Evolutionary conservation across 257 asterid species (phyloP), one percentile per base, ranked within the genome.

Genomic region (Asclepias syriaca): DNA sequence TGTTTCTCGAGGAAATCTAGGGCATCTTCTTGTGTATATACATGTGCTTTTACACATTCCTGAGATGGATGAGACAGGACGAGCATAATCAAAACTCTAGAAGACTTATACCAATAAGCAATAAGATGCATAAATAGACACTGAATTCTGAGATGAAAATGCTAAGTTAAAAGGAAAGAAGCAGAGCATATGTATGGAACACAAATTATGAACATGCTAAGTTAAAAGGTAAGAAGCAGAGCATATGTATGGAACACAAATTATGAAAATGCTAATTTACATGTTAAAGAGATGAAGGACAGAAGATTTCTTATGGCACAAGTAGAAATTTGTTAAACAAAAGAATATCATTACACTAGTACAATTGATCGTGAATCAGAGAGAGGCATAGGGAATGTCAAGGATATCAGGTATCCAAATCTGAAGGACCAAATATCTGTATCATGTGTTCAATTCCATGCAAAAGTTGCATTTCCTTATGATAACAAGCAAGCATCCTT

Each of bases 1-100:
- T 89, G 88, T 74, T 80, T 80, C 70, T 89, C 99, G 39, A 94
- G 97, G 83, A 77, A 91, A 75, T 84, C 95, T 71, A 94, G 80
- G 40, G 99, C 97, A 77, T 86, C 88, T 51, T 75, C 70, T 84
- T 88, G 88, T 71, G 97, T 89, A 66, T 87, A 84, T 72, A 92
- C 86, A 71, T 55, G 77, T 72, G 81, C 79, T 85, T 76, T 80
- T 55, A 86, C 88, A 85, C 97, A 89, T 79, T 91, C 99, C 98
- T 92, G 96, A 81, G 80, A 79, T 58, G 24, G 14, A 45, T 2
- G 12, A 68, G 45, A 18, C 65, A 43, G 29, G 0, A 67, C 5
- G 59, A 68, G 29, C 24, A 54, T 18, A 59, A 74, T 4, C 8
- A 34, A 43, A 39, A 50, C 54, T 43, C 16, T 27, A 11, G 6